phyloP scores from a whole-genome alignment of 2,329 filamentous ascomycete species.

The Lachnellula suecica region DNA sequence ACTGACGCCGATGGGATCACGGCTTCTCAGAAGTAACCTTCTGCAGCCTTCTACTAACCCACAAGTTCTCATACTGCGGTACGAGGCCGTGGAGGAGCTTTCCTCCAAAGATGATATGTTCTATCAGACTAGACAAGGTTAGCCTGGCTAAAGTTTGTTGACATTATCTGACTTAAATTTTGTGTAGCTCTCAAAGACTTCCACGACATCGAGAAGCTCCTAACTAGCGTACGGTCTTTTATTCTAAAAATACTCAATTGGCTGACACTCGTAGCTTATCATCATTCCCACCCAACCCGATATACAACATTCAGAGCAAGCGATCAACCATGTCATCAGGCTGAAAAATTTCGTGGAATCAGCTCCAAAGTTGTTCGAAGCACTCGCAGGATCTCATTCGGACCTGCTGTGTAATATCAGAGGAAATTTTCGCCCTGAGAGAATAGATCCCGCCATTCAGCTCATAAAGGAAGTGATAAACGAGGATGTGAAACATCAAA shows the following conservation, averaged over 20 bases:
- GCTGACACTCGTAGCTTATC: slow-evolving; percentile 59
- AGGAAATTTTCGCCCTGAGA: slow-evolving; percentile 65
- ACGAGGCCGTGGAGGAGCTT: slow-evolving; percentile 82
- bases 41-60: slow-evolving; percentile 80
- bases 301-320: slow-evolving; percentile 71
- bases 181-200: slow-evolving; percentile 67
- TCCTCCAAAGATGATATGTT: slow-evolving; percentile 84
- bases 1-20: slow-evolving; percentile 81
- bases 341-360: slow-evolving; percentile 77
- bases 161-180: not conserved
- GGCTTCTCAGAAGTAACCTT: slow-evolving; percentile 81
- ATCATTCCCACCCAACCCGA: slow-evolving; percentile 67
- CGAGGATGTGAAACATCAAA: slow-evolving; percentile 75
- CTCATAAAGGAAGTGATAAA: slow-evolving; percentile 74
- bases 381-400: slow-evolving; percentile 63
- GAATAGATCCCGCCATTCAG: slow-evolving; percentile 58
- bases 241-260: not conserved
- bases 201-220: slow-evolving; percentile 74
- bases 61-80: slow-evolving; percentile 67
- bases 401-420: slow-evolving; percentile 66
- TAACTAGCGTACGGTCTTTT: slow-evolving; percentile 72
- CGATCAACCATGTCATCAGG: slow-evolving; percentile 83
- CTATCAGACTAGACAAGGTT: slow-evolving; percentile 68
- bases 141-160: not conserved
- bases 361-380: slow-evolving; percentile 66